phyloP scores from a whole-genome alignment of 495 filamentous ascomycete genomes.

The Penicillium verhagenii region DNA sequence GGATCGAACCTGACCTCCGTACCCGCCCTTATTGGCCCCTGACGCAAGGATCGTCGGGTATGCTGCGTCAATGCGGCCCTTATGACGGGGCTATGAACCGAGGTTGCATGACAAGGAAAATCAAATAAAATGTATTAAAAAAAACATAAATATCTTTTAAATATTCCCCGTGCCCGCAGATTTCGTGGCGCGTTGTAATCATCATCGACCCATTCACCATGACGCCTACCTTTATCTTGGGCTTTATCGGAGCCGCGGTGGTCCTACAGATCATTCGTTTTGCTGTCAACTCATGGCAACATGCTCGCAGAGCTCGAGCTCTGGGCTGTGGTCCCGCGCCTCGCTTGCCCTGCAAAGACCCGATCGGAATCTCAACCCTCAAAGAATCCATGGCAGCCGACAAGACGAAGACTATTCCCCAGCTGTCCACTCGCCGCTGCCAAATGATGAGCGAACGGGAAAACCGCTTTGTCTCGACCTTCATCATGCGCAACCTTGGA shows the following conservation, averaged over 20 bases:
- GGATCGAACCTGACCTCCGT: constrained; percentile 15
- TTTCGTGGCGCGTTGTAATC: neutral
- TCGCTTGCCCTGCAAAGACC: constrained; percentile 30
- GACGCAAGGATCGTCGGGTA: neutral
- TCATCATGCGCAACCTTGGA: constrained; percentile 26
- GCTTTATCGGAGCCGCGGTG: constrained; percentile 27
- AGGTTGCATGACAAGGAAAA: no score
- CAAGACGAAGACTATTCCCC: constrained; percentile 26
- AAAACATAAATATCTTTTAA: neutral
- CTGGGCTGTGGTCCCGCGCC: constrained; percentile 32
- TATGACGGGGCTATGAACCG: neutral
- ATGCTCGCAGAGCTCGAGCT: constrained; percentile 27
- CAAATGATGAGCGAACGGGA: constrained; percentile 23
- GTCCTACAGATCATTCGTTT: constrained; percentile 27
- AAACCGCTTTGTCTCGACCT: constrained; percentile 31
- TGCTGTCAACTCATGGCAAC: constrained; percentile 24
- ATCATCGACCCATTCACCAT: constrained; percentile 7
- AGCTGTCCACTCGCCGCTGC: constrained; percentile 21
- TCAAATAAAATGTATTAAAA: no score
- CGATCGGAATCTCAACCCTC: constrained; percentile 30
- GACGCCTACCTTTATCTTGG: constrained; percentile 20
- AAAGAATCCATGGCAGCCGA: constrained; percentile 29
- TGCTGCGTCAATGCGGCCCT: neutral
- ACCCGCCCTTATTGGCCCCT: constrained; percentile 11
- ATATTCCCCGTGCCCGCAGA: neutral